Evolutionary conservation across 2,329 filamentous ascomycete species (phyloP).

Genomic region (Ceratocystis ficicola): DNA sequence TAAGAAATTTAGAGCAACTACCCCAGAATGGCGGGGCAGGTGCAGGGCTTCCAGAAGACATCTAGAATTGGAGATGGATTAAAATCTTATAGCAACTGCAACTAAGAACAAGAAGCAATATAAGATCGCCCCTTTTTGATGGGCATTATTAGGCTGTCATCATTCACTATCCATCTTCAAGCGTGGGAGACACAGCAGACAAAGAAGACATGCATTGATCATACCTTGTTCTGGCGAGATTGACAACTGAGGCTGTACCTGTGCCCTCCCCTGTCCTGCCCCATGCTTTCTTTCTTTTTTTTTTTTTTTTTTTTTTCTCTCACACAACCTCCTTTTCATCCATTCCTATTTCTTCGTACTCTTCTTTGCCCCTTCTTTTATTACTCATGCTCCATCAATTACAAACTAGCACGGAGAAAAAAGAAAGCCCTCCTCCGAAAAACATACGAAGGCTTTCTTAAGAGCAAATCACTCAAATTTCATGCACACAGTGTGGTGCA

Average conservation of each 20-base stretch:
- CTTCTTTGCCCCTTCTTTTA: neutral
- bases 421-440: neutral
- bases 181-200: neutral
- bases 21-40: neutral
- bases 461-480: neutral
- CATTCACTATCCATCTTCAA: neutral
- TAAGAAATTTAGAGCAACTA: neutral
- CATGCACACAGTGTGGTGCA: neutral
- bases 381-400: neutral
- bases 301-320: neutral
- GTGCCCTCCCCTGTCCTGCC: too few relatives aligned
- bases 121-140: neutral
- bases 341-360: neutral
- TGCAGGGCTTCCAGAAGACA: conserved; percentile 1
- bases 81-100: neutral
- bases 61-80: neutral
- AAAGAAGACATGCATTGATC: neutral
- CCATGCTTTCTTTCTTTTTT: too few relatives aligned
- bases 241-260: neutral
- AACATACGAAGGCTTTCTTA: neutral
- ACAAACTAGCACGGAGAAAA: neutral
- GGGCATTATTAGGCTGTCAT: neutral
- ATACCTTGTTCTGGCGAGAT: neutral
- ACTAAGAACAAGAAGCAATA: neutral
- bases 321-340: neutral